phyloP scores from a whole-genome alignment of 2,329 filamentous ascomycete species.

The Pseudocercospora pini-densiflorae region DNA sequence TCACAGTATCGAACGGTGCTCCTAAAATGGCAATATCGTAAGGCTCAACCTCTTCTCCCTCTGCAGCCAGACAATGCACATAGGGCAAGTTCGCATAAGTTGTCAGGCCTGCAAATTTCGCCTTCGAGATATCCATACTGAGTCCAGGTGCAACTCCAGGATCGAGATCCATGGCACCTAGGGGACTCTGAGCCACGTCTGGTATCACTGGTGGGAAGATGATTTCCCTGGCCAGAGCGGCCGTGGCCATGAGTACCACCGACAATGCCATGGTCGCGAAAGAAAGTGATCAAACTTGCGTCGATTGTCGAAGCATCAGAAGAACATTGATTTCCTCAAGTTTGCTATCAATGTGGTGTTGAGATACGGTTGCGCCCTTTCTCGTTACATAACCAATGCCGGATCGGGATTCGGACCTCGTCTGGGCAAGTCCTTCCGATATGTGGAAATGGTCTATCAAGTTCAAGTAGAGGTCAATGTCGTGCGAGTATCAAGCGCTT shows the following conservation, averaged over 20 bases:
- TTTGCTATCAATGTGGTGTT: neutral
- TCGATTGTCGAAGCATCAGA: neutral
- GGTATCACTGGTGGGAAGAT: slow-evolving; percentile 48
- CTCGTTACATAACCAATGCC: slow-evolving; percentile 8
- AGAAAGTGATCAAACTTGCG: neutral
- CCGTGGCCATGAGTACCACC: neutral
- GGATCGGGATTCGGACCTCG: slow-evolving; percentile 3
- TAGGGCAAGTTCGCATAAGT: slow-evolving; percentile 56
- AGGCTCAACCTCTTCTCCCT: slow-evolving; percentile 43
- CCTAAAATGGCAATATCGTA: slow-evolving; percentile 57
- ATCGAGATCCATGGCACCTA: slow-evolving; percentile 28
- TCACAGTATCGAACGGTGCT: slow-evolving; percentile 56
- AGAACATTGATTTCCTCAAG: neutral
- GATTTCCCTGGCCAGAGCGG: slow-evolving; percentile 44
- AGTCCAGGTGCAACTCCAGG: slow-evolving; percentile 7
- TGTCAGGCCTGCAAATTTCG: slow-evolving; percentile 47
- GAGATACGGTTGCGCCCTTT: neutral
- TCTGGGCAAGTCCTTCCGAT: slow-evolving; percentile 1
- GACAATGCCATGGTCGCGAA: neutral
- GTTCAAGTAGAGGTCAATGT: too few relatives aligned
- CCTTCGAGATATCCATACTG: slow-evolving; percentile 30
- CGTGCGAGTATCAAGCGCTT: too few relatives aligned
- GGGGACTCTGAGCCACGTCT: slow-evolving; percentile 38
- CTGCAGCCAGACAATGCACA: slow-evolving; percentile 49
- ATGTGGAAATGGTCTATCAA: too few relatives aligned